Conservation (phyloP, 768 basidiomycete species). For the Tubosaeta sp. region DNA sequence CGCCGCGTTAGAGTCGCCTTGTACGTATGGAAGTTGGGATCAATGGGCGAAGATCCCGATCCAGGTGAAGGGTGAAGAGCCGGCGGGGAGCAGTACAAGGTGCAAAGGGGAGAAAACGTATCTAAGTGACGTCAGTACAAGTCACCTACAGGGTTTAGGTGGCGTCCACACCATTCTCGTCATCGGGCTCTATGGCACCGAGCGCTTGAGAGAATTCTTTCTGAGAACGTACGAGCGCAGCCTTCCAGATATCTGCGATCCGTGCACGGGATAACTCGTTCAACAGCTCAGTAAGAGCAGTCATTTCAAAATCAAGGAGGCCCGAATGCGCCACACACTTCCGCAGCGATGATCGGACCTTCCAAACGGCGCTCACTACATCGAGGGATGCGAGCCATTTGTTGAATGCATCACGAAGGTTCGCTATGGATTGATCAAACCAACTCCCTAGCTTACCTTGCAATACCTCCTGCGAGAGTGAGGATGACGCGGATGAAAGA, state of each 20-base stretch:
- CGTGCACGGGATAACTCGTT: slow-evolving; percentile 54
- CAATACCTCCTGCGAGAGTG: slow-evolving; percentile 42
- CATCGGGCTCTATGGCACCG: slow-evolving; percentile 16
- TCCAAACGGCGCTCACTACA: slow-evolving; percentile 69
- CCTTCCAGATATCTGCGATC: slow-evolving; percentile 57
- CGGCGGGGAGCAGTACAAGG: slow-evolving; percentile 52
- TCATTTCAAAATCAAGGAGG: slow-evolving; percentile 48
- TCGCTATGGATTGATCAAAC: slow-evolving; percentile 52
- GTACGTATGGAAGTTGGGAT: slow-evolving; percentile 58
- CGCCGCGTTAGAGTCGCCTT: slow-evolving; percentile 57
- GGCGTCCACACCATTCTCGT: slow-evolving; percentile 14
- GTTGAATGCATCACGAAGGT: slow-evolving; percentile 41
- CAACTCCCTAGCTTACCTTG: slow-evolving; percentile 52
- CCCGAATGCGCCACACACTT: slow-evolving; percentile 42
- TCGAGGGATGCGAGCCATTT: slow-evolving; percentile 58
- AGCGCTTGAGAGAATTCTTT: slow-evolving; percentile 45
- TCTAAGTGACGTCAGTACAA: slow-evolving; percentile 35
- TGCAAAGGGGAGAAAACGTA: slow-evolving; percentile 41
- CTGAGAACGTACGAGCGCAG: slow-evolving; percentile 40
- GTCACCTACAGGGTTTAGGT: not conserved
- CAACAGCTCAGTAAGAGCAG: slow-evolving; percentile 40
- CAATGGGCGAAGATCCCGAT: slow-evolving; percentile 30
- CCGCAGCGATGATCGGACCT: slow-evolving; percentile 49
- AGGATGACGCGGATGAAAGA: slow-evolving; percentile 53
- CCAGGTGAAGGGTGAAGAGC: slow-evolving; percentile 44